Conservation (phyloP, 2,329 filamentous ascomycete genomes). For the Bipolaris bicolor region DNA sequence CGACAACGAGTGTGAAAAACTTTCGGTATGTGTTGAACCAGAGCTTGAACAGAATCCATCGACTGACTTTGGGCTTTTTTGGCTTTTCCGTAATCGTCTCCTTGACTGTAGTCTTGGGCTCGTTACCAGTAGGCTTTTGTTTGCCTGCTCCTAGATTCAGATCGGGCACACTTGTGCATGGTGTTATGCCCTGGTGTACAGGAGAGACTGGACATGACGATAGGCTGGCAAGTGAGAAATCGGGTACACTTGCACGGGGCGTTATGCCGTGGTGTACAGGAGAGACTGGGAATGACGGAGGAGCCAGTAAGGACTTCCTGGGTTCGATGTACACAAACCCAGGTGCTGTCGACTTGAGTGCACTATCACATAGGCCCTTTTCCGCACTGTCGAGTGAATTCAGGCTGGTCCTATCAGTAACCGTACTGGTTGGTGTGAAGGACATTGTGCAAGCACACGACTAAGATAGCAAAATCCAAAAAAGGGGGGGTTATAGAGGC, state of each 20-base stretch:
- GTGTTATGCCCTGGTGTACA: constrained; percentile 45
- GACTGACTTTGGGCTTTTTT: constrained; percentile 31
- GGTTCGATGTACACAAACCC: constrained; percentile 37
- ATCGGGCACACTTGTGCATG: constrained; percentile 41
- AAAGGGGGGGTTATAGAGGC: neutral
- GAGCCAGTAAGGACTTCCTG: constrained; percentile 15
- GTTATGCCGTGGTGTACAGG: constrained; percentile 46
- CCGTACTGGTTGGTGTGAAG: constrained; percentile 23
- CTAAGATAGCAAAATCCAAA: constrained; percentile 1
- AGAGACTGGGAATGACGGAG: constrained; percentile 28
- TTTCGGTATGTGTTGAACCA: constrained; percentile 48
- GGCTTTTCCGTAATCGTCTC: constrained; percentile 20
- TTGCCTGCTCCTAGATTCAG: constrained; percentile 31
- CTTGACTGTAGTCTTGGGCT: constrained; percentile 23
- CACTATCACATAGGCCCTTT: constrained; percentile 40
- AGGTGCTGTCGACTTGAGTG: constrained; percentile 32
- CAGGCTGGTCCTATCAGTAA: constrained; percentile 23
- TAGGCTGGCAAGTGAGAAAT: constrained; percentile 32
- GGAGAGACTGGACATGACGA: constrained; percentile 32
- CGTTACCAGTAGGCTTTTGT: constrained; percentile 24
- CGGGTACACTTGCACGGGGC: constrained; percentile 40
- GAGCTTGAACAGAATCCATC: constrained; percentile 40
- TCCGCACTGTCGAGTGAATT: constrained; percentile 42
- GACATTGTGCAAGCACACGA: constrained; percentile 29
- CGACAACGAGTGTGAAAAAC: constrained; percentile 42